Evolutionary conservation across 106 monocot species (phyloP).

Genomic region (Apostasia ramifera): DNA sequence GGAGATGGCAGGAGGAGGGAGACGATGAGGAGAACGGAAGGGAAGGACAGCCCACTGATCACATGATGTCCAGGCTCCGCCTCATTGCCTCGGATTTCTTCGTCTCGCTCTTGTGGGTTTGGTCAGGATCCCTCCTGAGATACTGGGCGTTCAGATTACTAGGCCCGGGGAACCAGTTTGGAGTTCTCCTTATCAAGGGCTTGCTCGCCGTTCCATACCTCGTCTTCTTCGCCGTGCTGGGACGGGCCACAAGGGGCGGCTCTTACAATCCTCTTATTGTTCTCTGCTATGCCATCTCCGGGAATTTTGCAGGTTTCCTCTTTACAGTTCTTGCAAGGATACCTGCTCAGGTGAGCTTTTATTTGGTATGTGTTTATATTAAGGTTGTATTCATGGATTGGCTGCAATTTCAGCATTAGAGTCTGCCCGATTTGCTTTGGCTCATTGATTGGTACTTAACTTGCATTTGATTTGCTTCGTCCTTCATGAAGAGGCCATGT

Average conservation of each 20-base stretch:
- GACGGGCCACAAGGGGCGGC: constrained; percentile 21
- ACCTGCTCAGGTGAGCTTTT: constrained; percentile 24
- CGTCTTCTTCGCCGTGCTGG: constrained; percentile 23
- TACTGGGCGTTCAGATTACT: constrained; percentile 21
- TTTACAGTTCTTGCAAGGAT: constrained; percentile 30
- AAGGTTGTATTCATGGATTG: not conserved
- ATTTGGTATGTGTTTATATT: not conserved
- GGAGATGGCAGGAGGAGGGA: too few species aligned
- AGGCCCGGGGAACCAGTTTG: constrained; percentile 13
- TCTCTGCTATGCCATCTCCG: constrained; percentile 29
- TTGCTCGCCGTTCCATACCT: constrained; percentile 23
- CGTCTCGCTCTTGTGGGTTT: constrained; percentile 56
- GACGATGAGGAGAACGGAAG: too few species aligned
- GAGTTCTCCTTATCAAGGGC: constrained; percentile 16
- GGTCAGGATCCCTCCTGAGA: constrained; percentile 34
- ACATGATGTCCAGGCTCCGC: not conserved
- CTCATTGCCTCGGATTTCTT: constrained; percentile 33
- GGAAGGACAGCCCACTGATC: too few species aligned
- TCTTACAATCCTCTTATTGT: constrained; percentile 45
- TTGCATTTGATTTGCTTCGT: not conserved
- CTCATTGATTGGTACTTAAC: not conserved
- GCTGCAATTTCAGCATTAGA: not conserved
- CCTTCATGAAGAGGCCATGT: too few species aligned
- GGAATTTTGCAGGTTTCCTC: constrained; percentile 20
- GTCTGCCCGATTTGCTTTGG: not conserved